phyloP scores from a whole-genome alignment of 495 filamentous ascomycete genomes.

The Bacidia rubella region DNA sequence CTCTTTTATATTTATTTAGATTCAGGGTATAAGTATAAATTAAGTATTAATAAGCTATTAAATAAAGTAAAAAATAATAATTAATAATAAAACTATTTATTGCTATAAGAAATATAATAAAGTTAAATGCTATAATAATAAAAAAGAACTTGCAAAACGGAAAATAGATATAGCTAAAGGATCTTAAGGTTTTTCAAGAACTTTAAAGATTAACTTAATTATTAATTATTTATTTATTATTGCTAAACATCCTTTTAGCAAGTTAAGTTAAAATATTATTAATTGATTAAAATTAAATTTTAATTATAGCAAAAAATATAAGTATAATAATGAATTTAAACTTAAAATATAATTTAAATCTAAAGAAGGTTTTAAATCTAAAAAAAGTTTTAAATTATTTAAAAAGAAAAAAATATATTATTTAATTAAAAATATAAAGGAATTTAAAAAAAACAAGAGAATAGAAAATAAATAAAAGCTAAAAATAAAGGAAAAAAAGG shows the following conservation, averaged over 20 bases:
- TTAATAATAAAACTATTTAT: background rate
- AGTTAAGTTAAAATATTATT: too few relatives aligned
- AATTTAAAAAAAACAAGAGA: too few relatives aligned
- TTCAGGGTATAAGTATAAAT: background rate
- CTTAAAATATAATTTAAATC: background rate
- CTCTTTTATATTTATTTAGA: too few relatives aligned
- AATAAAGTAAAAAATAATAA: background rate
- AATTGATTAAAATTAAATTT: background rate
- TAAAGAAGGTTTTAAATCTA: background rate
- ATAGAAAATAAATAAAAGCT: too few relatives aligned
- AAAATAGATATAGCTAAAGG: too few relatives aligned
- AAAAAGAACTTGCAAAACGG: too few relatives aligned
- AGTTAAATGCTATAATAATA: background rate
- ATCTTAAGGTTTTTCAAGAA: too few relatives aligned
- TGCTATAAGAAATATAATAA: background rate
- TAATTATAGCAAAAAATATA: background rate
- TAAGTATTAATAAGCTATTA: background rate
- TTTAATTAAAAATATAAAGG: too few relatives aligned
- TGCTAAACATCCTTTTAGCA: too few relatives aligned
- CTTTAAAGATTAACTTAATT: too few relatives aligned
- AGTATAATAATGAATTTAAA: background rate
- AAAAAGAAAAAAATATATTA: background rate
- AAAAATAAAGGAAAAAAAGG: too few relatives aligned
- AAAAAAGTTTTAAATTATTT: background rate
- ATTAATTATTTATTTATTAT: too few relatives aligned